phyloP scores from a whole-genome alignment of 352 stramenopile genomes.

The Globisporangium polare region DNA sequence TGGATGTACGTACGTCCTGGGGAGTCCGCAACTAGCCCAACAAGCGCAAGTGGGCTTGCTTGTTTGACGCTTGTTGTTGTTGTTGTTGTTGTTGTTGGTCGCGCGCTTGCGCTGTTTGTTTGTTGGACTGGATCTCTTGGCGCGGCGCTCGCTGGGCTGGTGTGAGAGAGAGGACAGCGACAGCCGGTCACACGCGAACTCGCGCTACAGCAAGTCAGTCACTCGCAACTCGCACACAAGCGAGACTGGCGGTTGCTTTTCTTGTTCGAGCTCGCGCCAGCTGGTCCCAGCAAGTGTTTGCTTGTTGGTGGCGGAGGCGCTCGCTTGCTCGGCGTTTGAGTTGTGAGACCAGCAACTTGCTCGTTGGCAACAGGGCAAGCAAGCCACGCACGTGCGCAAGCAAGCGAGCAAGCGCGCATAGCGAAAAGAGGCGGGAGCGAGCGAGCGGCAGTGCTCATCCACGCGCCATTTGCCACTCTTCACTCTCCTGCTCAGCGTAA shows the following conservation, averaged over 20 bases:
- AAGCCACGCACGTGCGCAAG: background rate
- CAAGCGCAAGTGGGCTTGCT: background rate
- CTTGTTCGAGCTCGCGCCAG: slow-evolving; percentile 4
- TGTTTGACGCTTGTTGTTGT: background rate
- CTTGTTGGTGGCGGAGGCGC: background rate
- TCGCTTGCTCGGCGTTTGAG: background rate
- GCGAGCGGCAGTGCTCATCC: background rate
- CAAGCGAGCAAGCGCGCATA: background rate
- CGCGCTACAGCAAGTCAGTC: background rate
- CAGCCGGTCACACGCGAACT: background rate
- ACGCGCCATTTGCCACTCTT: background rate
- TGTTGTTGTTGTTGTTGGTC: background rate
- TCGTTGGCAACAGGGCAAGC: background rate
- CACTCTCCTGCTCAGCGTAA: background rate
- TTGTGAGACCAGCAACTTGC: background rate
- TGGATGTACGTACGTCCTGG: background rate
- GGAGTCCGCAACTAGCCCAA: background rate
- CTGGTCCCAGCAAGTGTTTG: background rate
- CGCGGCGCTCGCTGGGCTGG: background rate
- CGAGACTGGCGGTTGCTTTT: background rate
- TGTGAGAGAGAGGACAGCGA: slow-evolving; percentile 2
- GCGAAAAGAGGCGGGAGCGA: background rate
- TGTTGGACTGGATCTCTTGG: slow-evolving; percentile 7
- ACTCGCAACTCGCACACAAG: background rate
- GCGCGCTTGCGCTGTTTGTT: background rate